Percentiles rank a stretch among this genome's conserved stretches.
These are phyloP conservation scores for Cryptococcus maquisensis DNA, from an alignment of 1,284 basidiomycete genomes.

Conservation along the genomic window DNA sequence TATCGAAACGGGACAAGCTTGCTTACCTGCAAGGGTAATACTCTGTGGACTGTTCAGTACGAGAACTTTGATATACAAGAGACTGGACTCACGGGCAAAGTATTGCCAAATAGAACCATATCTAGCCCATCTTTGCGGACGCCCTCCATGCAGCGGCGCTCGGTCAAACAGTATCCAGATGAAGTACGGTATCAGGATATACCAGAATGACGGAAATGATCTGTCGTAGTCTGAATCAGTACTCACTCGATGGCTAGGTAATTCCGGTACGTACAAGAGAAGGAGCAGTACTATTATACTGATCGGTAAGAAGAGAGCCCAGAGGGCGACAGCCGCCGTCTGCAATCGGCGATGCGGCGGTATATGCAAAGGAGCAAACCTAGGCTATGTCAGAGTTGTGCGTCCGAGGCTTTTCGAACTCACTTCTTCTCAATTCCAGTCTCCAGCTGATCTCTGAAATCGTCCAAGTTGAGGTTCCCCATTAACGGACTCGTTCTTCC, in stretches of 20 bases:
- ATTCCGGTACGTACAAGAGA: conserved; percentile 61
- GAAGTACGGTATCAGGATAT: conserved; percentile 72
- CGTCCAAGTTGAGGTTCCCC: conserved; percentile 24
- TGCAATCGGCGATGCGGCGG: conserved; percentile 63
- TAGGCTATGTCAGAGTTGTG: conserved; percentile 9
- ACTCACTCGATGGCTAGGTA: background rate
- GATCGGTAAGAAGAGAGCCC: conserved; percentile 75
- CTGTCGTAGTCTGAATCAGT: conserved; percentile 51
- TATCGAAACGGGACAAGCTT: conserved; percentile 2
- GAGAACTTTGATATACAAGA: background rate
- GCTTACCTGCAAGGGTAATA: conserved; percentile 69
- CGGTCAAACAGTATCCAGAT: conserved; percentile 77
- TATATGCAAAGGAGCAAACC: conserved; percentile 48
- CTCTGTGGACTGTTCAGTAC: conserved; percentile 47
- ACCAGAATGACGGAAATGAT: conserved; percentile 85
- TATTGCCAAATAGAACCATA: conserved; percentile 65
- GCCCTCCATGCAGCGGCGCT: conserved; percentile 72
- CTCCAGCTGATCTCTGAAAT: conserved; percentile 27
- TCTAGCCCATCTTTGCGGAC: conserved; percentile 73
- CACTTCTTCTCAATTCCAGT: conserved; percentile 37
- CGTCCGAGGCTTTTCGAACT: conserved; percentile 8
- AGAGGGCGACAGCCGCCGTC: conserved; percentile 78
- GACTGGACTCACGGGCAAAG: conserved; percentile 35
- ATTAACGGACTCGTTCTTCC: conserved; percentile 25
- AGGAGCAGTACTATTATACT: conserved; percentile 67